A percentile compares a stretch with the other conserved stretches of the same genome.
phyloP scores from a whole-genome alignment of 139 green algal genomes.

The Gonium pectorale region DNA sequence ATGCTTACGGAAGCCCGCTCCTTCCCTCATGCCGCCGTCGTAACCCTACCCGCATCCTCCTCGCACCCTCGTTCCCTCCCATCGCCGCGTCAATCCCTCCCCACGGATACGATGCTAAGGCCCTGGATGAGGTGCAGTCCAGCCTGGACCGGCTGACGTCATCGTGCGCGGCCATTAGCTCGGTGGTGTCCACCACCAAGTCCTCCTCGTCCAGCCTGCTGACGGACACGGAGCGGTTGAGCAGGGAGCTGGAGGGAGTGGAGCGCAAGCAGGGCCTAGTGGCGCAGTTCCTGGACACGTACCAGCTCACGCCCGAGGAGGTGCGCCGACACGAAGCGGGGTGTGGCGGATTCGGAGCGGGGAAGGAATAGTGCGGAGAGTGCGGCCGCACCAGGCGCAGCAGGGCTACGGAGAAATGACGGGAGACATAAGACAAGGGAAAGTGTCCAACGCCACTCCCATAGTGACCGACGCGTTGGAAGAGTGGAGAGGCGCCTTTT shows the following conservation, averaged over 20 bases:
- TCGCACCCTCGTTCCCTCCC: no score
- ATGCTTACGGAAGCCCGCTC: no score
- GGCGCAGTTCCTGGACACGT: slow-evolving; percentile 90
- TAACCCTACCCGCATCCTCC: no score
- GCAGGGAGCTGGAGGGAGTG: slow-evolving; percentile 65
- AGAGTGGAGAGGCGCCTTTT: no score
- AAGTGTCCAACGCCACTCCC: no score
- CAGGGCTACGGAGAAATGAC: no score
- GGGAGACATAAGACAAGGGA: no score
- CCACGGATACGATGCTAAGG: no score
- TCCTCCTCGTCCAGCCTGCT: slow-evolving; percentile 62
- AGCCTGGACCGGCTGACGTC: slow-evolving; percentile 79
- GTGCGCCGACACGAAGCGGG: slow-evolving; percentile 22
- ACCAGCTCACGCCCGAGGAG: slow-evolving; percentile 92
- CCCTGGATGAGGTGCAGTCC: slow-evolving; percentile 83
- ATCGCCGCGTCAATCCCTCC: no score
- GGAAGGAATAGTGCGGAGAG: background rate
- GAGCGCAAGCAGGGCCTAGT: slow-evolving; percentile 77
- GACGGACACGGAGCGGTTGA: slow-evolving; percentile 69
- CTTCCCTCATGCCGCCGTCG: no score
- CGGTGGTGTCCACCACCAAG: slow-evolving; percentile 56
- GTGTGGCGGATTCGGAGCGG: background rate
- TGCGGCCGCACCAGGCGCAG: no score
- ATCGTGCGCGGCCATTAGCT: slow-evolving; percentile 72
- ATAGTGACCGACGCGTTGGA: no score